These are phyloP conservation scores for Trichocomaceae sp. DNA, from an alignment of 2,329 filamentous ascomycete species.

Conservation along the genomic window DNA sequence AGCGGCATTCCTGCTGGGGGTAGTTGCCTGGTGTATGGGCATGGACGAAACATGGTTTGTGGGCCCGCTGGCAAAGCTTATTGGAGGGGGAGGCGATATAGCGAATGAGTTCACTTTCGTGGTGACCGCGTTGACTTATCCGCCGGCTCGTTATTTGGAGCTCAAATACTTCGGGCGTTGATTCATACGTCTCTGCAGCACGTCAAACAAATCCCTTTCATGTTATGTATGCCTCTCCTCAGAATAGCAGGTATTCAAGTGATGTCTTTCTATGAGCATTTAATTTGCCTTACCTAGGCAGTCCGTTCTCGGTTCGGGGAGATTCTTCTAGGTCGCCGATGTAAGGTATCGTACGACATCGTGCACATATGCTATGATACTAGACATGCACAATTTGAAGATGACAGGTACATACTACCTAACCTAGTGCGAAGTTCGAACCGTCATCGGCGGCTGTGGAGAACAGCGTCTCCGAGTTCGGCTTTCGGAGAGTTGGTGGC, in stretches of 20 bases:
- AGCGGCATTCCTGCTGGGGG: slow-evolving; percentile 40
- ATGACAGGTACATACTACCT: too few relatives aligned
- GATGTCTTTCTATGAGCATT: too few relatives aligned
- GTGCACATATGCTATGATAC: too few relatives aligned
- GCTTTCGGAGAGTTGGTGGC: slow-evolving; percentile 12
- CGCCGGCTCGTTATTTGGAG: slow-evolving; percentile 46
- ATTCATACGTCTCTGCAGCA: neutral
- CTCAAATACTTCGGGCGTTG: slow-evolving; percentile 38
- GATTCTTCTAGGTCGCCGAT: neutral
- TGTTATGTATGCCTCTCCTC: neutral
- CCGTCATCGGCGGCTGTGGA: too few relatives aligned
- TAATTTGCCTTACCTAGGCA: too few relatives aligned
- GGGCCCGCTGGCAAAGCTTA: slow-evolving; percentile 40
- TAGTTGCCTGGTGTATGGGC: slow-evolving; percentile 49
- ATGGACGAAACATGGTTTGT: slow-evolving; percentile 55
- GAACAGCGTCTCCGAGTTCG: slow-evolving; percentile 15
- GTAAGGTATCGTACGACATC: too few relatives aligned
- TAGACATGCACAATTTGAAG: too few relatives aligned
- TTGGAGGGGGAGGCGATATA: slow-evolving; percentile 45
- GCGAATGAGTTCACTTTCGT: slow-evolving; percentile 49
- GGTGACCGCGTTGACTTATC: slow-evolving; percentile 43
- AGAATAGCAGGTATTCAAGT: neutral
- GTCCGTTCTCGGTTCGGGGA: too few relatives aligned
- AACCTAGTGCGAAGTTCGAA: too few relatives aligned
- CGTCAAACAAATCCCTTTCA: too few relatives aligned